Conservation (phyloP, 257 asterid species). For the Plantago ovata region DNA sequence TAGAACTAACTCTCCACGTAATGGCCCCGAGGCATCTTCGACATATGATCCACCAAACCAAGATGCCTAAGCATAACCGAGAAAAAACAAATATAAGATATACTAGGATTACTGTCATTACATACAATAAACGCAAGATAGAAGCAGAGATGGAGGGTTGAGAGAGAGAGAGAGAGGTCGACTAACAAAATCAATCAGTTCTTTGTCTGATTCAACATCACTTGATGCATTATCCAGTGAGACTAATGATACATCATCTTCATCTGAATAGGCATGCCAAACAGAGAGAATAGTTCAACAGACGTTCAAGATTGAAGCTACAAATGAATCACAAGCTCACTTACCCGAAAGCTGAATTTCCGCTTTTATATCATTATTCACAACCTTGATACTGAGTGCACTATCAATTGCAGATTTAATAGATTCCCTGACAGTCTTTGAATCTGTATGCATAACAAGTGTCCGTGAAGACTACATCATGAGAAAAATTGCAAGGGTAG, state of each 20-base stretch:
- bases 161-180: conserved; percentile 15
- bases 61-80: conserved; percentile 52
- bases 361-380: conserved; percentile 39
- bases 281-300: conserved; percentile 17
- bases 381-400: conserved; percentile 54
- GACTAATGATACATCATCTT: conserved; percentile 56
- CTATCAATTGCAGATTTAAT: conserved; percentile 33
- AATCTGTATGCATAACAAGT: conserved; percentile 36
- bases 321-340: conserved; percentile 19
- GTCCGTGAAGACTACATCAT: conserved; percentile 15
- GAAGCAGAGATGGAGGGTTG: conserved; percentile 12
- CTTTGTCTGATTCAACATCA: conserved; percentile 60
- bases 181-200: conserved; percentile 72
- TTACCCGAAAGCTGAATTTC: conserved; percentile 77
- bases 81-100: conserved; percentile 12
- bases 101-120: conserved; percentile 7
- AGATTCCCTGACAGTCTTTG: conserved; percentile 26
- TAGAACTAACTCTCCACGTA: conserved; percentile 62
- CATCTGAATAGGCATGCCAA: conserved; percentile 40
- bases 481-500: conserved; percentile 10
- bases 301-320: conserved; percentile 11
- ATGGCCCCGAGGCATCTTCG: conserved; percentile 41
- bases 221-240: conserved; percentile 52
- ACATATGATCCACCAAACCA: conserved; percentile 87
- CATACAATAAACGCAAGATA: background rate